phyloP scores from a whole-genome alignment of 192 early-diverging fungal species.

The Coemansia sp. region DNA sequence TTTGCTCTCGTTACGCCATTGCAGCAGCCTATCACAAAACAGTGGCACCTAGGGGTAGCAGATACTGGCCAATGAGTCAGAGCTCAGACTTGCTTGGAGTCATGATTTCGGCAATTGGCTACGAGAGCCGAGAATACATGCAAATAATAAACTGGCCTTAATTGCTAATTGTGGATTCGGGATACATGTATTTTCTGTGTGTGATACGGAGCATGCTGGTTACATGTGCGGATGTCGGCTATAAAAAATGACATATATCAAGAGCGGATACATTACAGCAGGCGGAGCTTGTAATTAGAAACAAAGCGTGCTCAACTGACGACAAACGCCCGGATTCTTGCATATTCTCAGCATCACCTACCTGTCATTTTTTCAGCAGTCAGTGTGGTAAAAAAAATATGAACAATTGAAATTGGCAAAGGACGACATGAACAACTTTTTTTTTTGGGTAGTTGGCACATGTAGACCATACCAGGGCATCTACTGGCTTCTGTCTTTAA shows the following conservation, averaged over 20 bases:
- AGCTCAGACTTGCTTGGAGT: background rate
- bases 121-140: background rate
- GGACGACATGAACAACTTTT: background rate
- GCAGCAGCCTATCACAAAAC: background rate
- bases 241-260: slow-evolving; percentile 4
- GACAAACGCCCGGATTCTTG: too few species aligned
- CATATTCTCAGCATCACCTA: too few species aligned
- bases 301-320: too few species aligned
- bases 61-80: background rate
- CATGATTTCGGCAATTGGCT: background rate
- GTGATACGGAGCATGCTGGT: slow-evolving; percentile 1
- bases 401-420: background rate
- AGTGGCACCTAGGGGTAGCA: background rate
- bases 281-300: too few species aligned
- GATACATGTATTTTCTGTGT: background rate
- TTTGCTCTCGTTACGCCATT: background rate
- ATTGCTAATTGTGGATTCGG: slow-evolving; percentile 8
- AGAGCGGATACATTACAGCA: background rate
- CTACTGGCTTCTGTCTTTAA: background rate
- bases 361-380: too few species aligned
- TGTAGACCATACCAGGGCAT: background rate
- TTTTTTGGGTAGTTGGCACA: background rate
- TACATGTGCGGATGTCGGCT: slow-evolving; percentile 5
- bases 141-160: slow-evolving; percentile 1
- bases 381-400: background rate